Percentiles rank a stretch among this genome's conserved stretches.
Conservation (phyloP, 2,329 filamentous ascomycete species). For the Madurella mycetomatis region DNA sequence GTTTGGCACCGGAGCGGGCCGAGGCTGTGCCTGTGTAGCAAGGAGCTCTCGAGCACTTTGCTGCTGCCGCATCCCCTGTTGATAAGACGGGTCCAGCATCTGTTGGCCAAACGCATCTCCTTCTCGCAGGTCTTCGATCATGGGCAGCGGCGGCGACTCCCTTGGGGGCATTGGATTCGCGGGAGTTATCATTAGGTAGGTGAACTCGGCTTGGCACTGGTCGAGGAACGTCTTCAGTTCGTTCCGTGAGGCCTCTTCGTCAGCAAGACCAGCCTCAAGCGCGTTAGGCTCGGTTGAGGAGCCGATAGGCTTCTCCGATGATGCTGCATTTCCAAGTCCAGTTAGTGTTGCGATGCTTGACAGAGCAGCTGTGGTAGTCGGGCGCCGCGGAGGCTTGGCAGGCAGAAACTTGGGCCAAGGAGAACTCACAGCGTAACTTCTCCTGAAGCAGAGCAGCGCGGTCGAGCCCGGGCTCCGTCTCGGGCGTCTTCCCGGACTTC, state of each 20-base stretch:
- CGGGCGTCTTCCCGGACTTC: constrained; percentile 49
- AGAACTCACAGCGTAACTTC: constrained; percentile 49
- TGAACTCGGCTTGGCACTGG: constrained; percentile 61
- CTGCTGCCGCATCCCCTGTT: constrained; percentile 33
- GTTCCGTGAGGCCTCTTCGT: constrained; percentile 48
- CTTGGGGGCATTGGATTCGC: constrained; percentile 62
- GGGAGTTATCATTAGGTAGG: constrained; percentile 63
- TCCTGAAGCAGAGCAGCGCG: constrained; percentile 52
- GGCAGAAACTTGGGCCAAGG: constrained; percentile 9
- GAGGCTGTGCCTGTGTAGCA: constrained; percentile 40
- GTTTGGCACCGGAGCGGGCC: constrained; percentile 49
- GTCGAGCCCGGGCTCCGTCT: constrained; percentile 39
- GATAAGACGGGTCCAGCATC: constrained; percentile 32
- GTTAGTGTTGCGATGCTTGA: constrained; percentile 13
- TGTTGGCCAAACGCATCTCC: constrained; percentile 42
- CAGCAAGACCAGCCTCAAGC: constrained; percentile 38
- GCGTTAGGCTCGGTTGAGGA: constrained; percentile 44
- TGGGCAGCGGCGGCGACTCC: constrained; percentile 55
- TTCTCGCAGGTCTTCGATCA: constrained; percentile 57
- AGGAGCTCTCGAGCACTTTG: constrained; percentile 54
- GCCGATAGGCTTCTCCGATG: constrained; percentile 38
- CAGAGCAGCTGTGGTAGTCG: neutral
- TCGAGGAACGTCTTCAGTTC: constrained; percentile 59
- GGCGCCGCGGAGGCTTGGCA: neutral
- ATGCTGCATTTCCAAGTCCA: constrained; percentile 30